phyloP scores from a whole-genome alignment of 768 basidiomycete genomes.

The Panaeolus papilionaceus region DNA sequence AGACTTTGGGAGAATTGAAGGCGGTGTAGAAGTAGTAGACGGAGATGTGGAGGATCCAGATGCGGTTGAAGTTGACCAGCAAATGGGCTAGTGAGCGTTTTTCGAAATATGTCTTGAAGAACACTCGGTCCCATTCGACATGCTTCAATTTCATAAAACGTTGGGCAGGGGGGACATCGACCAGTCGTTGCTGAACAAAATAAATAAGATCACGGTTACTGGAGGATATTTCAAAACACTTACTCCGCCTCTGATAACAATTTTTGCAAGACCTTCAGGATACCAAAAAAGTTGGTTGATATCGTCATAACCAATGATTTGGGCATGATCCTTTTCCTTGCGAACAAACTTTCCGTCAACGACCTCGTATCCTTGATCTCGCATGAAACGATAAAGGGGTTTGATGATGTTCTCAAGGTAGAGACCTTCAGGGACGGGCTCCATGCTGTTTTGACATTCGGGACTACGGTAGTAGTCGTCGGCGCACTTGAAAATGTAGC shows the following conservation, averaged over 20 bases:
- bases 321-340: conserved; percentile 92
- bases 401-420: conserved; percentile 93
- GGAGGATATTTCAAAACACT: conserved; percentile 31
- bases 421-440: conserved; percentile 93
- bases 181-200: conserved; percentile 75
- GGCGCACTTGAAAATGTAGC: conserved; percentile 99
- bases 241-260: conserved; percentile 88
- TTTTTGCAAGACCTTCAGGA: conserved; percentile 94
- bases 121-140: conserved; percentile 93
- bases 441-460: conserved; percentile 94
- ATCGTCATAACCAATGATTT: conserved; percentile 99
- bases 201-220: conserved; percentile 18
- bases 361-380: conserved; percentile 97
- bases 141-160: conserved; percentile 92
- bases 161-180: conserved; percentile 90
- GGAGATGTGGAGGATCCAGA: conserved; percentile 96
- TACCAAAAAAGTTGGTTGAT: conserved; percentile 99
- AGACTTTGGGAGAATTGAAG: conserved; percentile 95
- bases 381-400: conserved; percentile 93
- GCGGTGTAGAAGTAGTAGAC: conserved; percentile 98
- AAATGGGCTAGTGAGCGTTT: conserved; percentile 93
- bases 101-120: conserved; percentile 99
- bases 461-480: conserved; percentile 99
- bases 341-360: conserved; percentile 94
- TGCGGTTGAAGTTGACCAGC: conserved; percentile 98